Evolutionary conservation across 176 grass and related monocot genomes (phyloP).

Genomic region (Puccinellia tenuiflora): DNA sequence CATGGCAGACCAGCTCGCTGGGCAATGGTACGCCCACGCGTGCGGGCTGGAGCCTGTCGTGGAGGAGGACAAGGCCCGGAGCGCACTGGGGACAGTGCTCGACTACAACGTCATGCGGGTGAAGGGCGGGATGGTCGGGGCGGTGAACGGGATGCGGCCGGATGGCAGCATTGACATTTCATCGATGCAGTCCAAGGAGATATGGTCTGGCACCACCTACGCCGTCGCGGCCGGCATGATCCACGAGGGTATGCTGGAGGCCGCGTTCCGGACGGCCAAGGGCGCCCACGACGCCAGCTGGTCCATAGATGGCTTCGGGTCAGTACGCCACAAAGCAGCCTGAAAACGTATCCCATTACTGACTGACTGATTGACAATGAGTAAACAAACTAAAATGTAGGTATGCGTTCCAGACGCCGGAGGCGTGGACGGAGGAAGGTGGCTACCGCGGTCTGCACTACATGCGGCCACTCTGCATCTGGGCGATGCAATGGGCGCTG

Average conservation of each 20-base stretch:
- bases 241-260: slow-evolving; percentile 74
- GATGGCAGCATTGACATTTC: slow-evolving; percentile 52
- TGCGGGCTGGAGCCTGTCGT: slow-evolving; percentile 65
- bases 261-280: slow-evolving; percentile 72
- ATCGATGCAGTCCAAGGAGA: slow-evolving; percentile 71
- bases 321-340: background rate
- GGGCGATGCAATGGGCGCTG: slow-evolving; percentile 92
- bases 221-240: slow-evolving; percentile 69
- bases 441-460: slow-evolving; percentile 71
- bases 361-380: background rate
- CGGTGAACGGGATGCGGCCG: slow-evolving; percentile 72
- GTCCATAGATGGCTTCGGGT: slow-evolving; percentile 69
- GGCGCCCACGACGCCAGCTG: slow-evolving; percentile 63
- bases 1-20: slow-evolving; percentile 76
- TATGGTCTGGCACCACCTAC: slow-evolving; percentile 84
- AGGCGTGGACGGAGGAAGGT: slow-evolving; percentile 62
- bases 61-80: slow-evolving; percentile 46
- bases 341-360: background rate
- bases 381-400: background rate
- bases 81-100: slow-evolving; percentile 50
- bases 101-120: slow-evolving; percentile 72
- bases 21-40: slow-evolving; percentile 62
- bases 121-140: slow-evolving; percentile 55
- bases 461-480: slow-evolving; percentile 76
- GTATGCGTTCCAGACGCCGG: slow-evolving; percentile 84